A percentile compares a stretch with the other conserved stretches of the same genome.
phyloP scores from a whole-genome alignment of 495 filamentous ascomycete genomes.

The Usnea hakonensis region DNA sequence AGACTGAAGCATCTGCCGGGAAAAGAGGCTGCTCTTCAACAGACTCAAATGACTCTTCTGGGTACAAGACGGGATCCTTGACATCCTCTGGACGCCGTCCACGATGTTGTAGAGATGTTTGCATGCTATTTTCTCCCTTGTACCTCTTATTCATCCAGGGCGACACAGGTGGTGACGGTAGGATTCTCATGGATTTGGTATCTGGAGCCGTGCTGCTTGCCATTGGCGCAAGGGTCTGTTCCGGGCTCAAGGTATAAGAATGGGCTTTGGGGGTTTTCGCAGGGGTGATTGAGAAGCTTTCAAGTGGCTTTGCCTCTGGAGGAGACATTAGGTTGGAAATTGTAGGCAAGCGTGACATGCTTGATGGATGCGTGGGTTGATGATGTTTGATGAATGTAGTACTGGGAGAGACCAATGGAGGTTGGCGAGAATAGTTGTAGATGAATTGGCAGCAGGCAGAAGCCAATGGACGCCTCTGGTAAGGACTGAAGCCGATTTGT shows the following conservation, averaged over 20 bases:
- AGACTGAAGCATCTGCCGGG: constrained; percentile 34
- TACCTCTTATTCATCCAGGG: constrained; percentile 52
- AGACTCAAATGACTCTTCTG: constrained; percentile 28
- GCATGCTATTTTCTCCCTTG: constrained; percentile 37
- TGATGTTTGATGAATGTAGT: constrained; percentile 2
- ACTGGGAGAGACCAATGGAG: constrained; percentile 8
- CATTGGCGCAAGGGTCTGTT: constrained; percentile 43
- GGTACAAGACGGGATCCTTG: constrained; percentile 57
- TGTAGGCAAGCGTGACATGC: constrained; percentile 44
- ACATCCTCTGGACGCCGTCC: constrained; percentile 28
- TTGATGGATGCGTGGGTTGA: constrained; percentile 26
- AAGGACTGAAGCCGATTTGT: constrained; percentile 19
- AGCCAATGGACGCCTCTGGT: constrained; percentile 32
- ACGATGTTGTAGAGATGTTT: constrained; percentile 25
- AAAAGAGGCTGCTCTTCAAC: constrained; percentile 51
- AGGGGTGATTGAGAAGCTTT: constrained; percentile 44
- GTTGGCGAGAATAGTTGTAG: not conserved
- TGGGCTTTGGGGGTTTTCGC: constrained; percentile 30
- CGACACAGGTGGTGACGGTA: constrained; percentile 67
- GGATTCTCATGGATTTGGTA: constrained; percentile 38
- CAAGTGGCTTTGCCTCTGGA: constrained; percentile 56
- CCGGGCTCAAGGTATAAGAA: constrained; percentile 30
- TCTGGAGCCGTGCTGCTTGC: constrained; percentile 37
- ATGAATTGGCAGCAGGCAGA: constrained; percentile 25
- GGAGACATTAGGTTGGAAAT: constrained; percentile 67